phyloP scores from a whole-genome alignment of 2,329 filamentous ascomycete species.

The Fusarium sp. region DNA sequence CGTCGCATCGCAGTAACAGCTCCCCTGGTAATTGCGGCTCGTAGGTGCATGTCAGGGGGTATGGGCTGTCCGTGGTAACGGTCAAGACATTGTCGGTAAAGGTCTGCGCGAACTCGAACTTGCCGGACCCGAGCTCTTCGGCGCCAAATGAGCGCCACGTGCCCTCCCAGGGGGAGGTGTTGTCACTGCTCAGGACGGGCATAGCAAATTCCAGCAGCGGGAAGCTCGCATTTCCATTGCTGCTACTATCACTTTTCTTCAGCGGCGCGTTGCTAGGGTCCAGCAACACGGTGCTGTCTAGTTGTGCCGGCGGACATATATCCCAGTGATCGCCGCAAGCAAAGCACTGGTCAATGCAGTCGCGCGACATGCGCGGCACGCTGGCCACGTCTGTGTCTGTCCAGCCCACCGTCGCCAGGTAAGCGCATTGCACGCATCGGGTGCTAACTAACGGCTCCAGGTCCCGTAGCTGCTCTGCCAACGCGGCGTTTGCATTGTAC shows the following conservation, averaged over 20 bases:
- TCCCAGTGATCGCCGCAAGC: not conserved
- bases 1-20: slow-evolving; percentile 6
- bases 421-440: not conserved
- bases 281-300: not conserved
- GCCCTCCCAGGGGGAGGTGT: slow-evolving; percentile 17
- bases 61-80: slow-evolving; percentile 15
- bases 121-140: slow-evolving; percentile 25
- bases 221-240: not conserved
- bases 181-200: slow-evolving; percentile 11
- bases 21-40: slow-evolving; percentile 1
- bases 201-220: slow-evolving; percentile 4
- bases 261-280: slow-evolving; percentile 15
- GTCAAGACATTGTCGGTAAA: slow-evolving; percentile 11
- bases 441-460: not conserved
- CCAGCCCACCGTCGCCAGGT: slow-evolving; percentile 9
- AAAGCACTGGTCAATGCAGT: slow-evolving; percentile 13
- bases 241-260: not conserved
- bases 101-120: slow-evolving; percentile 24
- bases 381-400: slow-evolving; percentile 4
- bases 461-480: not conserved
- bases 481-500: slow-evolving; percentile 5
- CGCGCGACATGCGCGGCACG: slow-evolving; percentile 21
- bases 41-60: slow-evolving; percentile 8
- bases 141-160: slow-evolving; percentile 26
- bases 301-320: not conserved